Evolutionary conservation across 169 alveolate genomes (phyloP).

Genomic region (Plasmodium relictum): DNA sequence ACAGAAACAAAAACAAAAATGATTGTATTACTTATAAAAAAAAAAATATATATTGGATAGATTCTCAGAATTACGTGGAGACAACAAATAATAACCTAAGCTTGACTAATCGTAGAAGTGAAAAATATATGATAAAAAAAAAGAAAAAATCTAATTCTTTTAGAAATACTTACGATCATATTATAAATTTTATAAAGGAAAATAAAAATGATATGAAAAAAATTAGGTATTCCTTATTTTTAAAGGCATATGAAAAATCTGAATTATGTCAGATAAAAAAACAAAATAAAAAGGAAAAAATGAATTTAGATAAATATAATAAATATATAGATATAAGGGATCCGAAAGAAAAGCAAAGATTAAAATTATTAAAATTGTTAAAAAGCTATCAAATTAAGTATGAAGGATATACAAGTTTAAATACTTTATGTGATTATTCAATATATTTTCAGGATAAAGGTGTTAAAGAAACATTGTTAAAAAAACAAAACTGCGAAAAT

Average conservation of each 20-base stretch:
- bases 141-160: neutral
- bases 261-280: slow-evolving; percentile 49
- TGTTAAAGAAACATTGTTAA: neutral
- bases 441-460: slow-evolving; percentile 30
- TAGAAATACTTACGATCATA: slow-evolving; percentile 30
- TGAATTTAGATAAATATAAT: slow-evolving; percentile 6
- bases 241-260: slow-evolving; percentile 62
- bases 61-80: neutral
- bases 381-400: slow-evolving; percentile 58
- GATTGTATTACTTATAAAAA: neutral
- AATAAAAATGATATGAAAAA: slow-evolving; percentile 37
- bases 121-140: neutral
- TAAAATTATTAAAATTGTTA: slow-evolving; percentile 38
- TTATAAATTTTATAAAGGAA: slow-evolving; percentile 29
- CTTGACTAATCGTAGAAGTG: neutral
- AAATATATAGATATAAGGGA: slow-evolving; percentile 21
- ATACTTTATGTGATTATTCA: slow-evolving; percentile 45
- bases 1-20: neutral
- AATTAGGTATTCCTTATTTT: slow-evolving; percentile 28
- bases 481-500: slow-evolving; percentile 30
- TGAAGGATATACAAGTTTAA: slow-evolving; percentile 32
- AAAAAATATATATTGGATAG: neutral
- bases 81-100: neutral
- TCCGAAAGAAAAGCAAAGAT: slow-evolving; percentile 33
- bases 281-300: slow-evolving; percentile 22